Evolutionary conservation across 192 early-diverging fungal genomes (phyloP).

Genomic region (Coemansia interrupta): DNA sequence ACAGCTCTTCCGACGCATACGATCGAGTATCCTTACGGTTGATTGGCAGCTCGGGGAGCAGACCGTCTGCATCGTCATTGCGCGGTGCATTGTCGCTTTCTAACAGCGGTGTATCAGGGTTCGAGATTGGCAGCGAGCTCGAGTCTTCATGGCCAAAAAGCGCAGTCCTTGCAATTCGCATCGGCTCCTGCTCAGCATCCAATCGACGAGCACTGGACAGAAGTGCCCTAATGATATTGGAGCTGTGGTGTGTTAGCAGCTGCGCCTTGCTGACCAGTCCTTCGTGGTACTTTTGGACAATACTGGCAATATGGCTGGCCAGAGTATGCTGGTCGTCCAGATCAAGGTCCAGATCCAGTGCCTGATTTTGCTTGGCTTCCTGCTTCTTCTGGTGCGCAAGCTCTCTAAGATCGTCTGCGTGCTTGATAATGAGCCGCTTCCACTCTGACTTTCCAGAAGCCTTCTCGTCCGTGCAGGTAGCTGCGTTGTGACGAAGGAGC

Average conservation of each 20-base stretch:
- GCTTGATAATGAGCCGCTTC: conserved; percentile 41
- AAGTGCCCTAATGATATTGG: conserved; percentile 20
- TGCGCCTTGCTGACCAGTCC: conserved; percentile 16
- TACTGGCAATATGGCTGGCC: conserved; percentile 19
- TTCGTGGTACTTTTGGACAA: conserved; percentile 27
- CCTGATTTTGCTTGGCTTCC: background rate
- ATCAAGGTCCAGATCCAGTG: too few species aligned
- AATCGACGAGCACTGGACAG: conserved; percentile 32
- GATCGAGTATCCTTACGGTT: conserved; percentile 31
- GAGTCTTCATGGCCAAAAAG: conserved; percentile 42
- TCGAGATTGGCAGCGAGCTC: conserved; percentile 17
- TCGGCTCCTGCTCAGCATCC: conserved; percentile 19
- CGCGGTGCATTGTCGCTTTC: conserved; percentile 23
- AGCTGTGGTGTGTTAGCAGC: conserved; percentile 9
- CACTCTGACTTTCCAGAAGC: conserved; percentile 10
- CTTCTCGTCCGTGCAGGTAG: background rate
- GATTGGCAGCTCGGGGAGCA: conserved; percentile 34
- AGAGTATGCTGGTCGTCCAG: background rate
- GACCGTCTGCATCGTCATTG: conserved; percentile 34
- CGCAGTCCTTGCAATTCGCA: conserved; percentile 34
- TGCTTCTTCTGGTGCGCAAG: conserved; percentile 16
- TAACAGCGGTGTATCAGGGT: background rate
- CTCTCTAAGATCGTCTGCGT: conserved; percentile 24
- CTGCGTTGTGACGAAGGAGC: conserved; percentile 7
- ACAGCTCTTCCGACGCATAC: conserved; percentile 36